A percentile compares a stretch with the other conserved stretches of the same genome.
These are phyloP conservation scores for Coelastrella sp. DNA, from an alignment of 139 green algal genomes.

Conservation along the genomic window DNA sequence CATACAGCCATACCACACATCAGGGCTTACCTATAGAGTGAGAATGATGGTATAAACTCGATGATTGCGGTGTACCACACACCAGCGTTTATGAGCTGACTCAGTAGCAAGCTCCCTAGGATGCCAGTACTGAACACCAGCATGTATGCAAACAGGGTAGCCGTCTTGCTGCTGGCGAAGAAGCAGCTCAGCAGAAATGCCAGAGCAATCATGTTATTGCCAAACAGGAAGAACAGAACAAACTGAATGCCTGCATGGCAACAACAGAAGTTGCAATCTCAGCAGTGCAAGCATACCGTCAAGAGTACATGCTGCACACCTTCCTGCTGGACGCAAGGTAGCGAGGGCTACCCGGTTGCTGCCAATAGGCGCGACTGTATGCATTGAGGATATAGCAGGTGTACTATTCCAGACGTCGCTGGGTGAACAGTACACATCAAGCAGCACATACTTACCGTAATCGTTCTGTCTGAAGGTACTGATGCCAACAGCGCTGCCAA, in stretches of 20 bases:
- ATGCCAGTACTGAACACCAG: slow-evolving; percentile 86
- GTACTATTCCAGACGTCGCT: no score
- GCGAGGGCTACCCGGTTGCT: no score
- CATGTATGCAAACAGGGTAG: slow-evolving; percentile 80
- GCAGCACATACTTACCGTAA: slow-evolving; percentile 54
- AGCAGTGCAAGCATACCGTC: no score
- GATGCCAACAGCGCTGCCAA: slow-evolving; percentile 78
- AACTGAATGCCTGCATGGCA: slow-evolving; percentile 62
- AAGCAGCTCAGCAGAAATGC: slow-evolving; percentile 85
- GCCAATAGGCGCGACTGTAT: no score
- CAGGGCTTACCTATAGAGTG: slow-evolving; percentile 75
- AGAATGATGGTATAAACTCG: slow-evolving; percentile 87
- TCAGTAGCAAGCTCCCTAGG: slow-evolving; percentile 71
- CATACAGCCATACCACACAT: not conserved
- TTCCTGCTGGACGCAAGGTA: no score
- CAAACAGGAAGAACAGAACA: slow-evolving; percentile 92
- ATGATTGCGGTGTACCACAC: slow-evolving; percentile 73
- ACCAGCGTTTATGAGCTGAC: slow-evolving; percentile 42
- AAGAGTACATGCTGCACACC: no score
- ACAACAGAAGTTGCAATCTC: no score
- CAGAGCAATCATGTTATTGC: slow-evolving; percentile 88
- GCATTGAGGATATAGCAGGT: no score
- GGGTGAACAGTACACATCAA: no score
- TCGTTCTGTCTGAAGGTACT: slow-evolving; percentile 87
- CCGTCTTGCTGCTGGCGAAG: slow-evolving; percentile 78